phyloP scores from a whole-genome alignment of 306 rosid species.

The Medicago arabica region DNA sequence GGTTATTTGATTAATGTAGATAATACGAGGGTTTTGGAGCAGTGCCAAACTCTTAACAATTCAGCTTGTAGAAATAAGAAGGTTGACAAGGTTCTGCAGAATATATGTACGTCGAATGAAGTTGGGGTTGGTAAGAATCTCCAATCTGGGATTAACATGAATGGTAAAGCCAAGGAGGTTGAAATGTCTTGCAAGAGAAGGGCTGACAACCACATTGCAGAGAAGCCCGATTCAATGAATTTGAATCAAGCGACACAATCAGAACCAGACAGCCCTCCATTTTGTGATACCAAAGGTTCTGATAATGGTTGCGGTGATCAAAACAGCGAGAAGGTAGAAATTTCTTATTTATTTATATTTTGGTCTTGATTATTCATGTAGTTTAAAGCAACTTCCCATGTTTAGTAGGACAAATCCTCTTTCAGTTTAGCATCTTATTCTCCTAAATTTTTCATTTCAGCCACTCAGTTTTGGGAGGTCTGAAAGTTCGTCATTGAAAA shows the following conservation, averaged over 20 bases:
- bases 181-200: constrained; percentile 35
- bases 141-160: constrained; percentile 36
- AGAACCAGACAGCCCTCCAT: constrained; percentile 67
- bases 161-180: constrained; percentile 39
- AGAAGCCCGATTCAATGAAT: constrained; percentile 43
- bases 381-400: not conserved
- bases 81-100: constrained; percentile 19
- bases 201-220: not conserved
- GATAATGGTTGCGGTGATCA: constrained; percentile 65
- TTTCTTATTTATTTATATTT: not conserved
- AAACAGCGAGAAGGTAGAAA: constrained; percentile 59
- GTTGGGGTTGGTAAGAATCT: constrained; percentile 44
- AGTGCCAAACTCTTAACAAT: constrained; percentile 36
- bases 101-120: constrained; percentile 29
- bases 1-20: constrained; percentile 45
- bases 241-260: constrained; percentile 55
- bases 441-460: constrained; percentile 26
- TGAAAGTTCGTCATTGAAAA: constrained; percentile 54
- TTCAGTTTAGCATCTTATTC: constrained; percentile 21
- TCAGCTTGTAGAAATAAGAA: constrained; percentile 29
- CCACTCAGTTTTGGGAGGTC: constrained; percentile 45
- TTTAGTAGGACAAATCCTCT: not conserved
- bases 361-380: not conserved
- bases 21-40: constrained; percentile 47
- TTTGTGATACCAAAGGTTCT: constrained; percentile 73